phyloP scores from a whole-genome alignment of 768 basidiomycete species.

The Crepidotus variabilis region DNA sequence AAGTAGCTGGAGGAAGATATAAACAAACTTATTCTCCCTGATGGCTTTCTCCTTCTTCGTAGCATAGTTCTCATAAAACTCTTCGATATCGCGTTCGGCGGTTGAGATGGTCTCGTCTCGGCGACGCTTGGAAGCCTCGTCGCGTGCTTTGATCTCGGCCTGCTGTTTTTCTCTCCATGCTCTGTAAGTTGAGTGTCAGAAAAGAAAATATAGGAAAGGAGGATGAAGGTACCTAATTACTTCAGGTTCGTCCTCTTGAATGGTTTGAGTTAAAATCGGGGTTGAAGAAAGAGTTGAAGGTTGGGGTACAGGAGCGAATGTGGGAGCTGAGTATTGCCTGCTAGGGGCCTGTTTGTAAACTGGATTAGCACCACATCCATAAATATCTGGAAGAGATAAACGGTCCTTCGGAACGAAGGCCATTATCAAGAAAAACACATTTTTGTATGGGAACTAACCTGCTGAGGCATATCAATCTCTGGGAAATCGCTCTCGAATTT shows the following conservation, averaged over 20 bases:
- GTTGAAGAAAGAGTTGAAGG: constrained; percentile 67
- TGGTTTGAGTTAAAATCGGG: constrained; percentile 64
- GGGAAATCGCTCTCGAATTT: constrained; percentile 87
- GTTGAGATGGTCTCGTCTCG: constrained; percentile 80
- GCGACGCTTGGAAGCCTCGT: constrained; percentile 72
- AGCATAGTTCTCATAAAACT: constrained; percentile 87
- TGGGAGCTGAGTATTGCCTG: constrained; percentile 41
- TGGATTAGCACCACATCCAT: no score
- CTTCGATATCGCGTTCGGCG: constrained; percentile 84
- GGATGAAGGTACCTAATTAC: constrained; percentile 88
- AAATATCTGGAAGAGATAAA: no score
- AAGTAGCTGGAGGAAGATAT: constrained; percentile 1
- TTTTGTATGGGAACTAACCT: no score
- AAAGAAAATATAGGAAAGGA: no score
- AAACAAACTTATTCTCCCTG: constrained; percentile 84
- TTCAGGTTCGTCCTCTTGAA: constrained; percentile 80
- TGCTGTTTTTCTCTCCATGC: constrained; percentile 87
- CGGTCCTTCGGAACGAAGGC: no score
- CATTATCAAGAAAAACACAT: no score
- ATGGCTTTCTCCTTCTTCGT: constrained; percentile 88
- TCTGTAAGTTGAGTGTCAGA: constrained; percentile 34
- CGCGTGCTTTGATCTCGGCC: constrained; percentile 77
- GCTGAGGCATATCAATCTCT: constrained; percentile 56
- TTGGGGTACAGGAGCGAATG: constrained; percentile 78
- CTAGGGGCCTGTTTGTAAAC: constrained; percentile 23